A percentile compares a stretch with the other conserved stretches of the same genome.
phyloP scores from a whole-genome alignment of 805 yeast species.

The Candida boidinii region DNA sequence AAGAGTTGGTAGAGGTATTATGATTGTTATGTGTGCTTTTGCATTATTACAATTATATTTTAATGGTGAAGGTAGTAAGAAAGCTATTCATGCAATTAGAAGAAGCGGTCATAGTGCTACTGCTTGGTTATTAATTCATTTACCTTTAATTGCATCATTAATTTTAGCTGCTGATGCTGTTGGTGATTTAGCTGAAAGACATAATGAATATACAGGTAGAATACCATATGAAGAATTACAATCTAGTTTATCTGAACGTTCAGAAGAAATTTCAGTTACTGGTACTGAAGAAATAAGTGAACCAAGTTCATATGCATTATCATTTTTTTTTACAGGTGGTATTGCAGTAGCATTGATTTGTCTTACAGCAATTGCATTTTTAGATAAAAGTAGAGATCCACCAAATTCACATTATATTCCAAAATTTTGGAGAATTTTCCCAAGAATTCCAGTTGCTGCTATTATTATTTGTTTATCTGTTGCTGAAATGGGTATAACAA shows the following conservation, averaged over 20 bases:
- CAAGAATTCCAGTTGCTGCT: slow-evolving; percentile 18
- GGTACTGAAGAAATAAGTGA: slow-evolving; percentile 22
- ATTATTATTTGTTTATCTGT: slow-evolving; percentile 6
- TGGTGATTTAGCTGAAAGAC: slow-evolving; percentile 33
- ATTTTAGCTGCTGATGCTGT: slow-evolving; percentile 54
- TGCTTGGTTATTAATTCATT: slow-evolving; percentile 36
- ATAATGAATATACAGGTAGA: slow-evolving; percentile 10
- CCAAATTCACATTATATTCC: slow-evolving; percentile 22
- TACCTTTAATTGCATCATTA: slow-evolving; percentile 42
- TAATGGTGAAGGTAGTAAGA: slow-evolving; percentile 40
- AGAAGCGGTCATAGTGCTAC: slow-evolving; percentile 37
- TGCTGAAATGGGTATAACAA: slow-evolving; percentile 5
- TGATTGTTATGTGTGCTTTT: slow-evolving; percentile 40
- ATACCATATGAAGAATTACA: neutral
- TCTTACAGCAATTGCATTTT: slow-evolving; percentile 31
- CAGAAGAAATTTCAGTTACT: neutral
- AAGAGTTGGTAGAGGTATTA: slow-evolving; percentile 39
- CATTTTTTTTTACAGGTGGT: slow-evolving; percentile 47
- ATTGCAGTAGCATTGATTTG: slow-evolving; percentile 33
- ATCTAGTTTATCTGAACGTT: neutral
- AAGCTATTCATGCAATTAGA: slow-evolving; percentile 47
- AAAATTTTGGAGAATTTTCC: slow-evolving; percentile 29
- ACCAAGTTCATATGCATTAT: slow-evolving; percentile 28
- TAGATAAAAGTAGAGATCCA: slow-evolving; percentile 37
- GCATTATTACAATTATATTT: slow-evolving; percentile 44